These are phyloP conservation scores for Eimeria sp. DNA, from an alignment of 169 alveolate species.

Conservation along the genomic window DNA sequence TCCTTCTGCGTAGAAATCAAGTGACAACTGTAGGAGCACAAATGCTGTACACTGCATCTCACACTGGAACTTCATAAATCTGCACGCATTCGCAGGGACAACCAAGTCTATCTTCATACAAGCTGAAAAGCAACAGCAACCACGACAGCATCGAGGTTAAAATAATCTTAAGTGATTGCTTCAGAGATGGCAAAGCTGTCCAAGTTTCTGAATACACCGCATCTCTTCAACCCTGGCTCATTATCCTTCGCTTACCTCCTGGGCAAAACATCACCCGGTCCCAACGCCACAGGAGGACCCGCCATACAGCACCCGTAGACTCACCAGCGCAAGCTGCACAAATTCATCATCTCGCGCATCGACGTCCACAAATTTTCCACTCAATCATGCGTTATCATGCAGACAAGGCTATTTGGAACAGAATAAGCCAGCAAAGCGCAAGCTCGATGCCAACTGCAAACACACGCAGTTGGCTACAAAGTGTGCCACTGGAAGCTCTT, in stretches of 20 bases:
- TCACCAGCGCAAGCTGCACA: not conserved
- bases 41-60: not conserved
- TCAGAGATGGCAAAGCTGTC: not conserved
- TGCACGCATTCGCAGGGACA: not conserved
- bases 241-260: not conserved
- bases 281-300: not conserved
- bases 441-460: not conserved
- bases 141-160: too few relatives aligned
- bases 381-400: not conserved
- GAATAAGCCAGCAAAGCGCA: not conserved
- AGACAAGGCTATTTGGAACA: not conserved
- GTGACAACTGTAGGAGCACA: not conserved
- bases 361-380: not conserved
- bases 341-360: not conserved
- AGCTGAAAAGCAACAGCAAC: too few relatives aligned
- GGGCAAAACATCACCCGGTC: not conserved
- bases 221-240: too few relatives aligned
- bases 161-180: too few relatives aligned
- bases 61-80: not conserved
- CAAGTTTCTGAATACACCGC: not conserved
- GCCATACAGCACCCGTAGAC: not conserved
- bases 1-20: not conserved
- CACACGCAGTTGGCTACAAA: not conserved
- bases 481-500: too few relatives aligned
- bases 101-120: too few relatives aligned